Base-by-base conservation (phyloP, 805 yeast species). In the Yamadazyma paraphyllophila region DNA sequence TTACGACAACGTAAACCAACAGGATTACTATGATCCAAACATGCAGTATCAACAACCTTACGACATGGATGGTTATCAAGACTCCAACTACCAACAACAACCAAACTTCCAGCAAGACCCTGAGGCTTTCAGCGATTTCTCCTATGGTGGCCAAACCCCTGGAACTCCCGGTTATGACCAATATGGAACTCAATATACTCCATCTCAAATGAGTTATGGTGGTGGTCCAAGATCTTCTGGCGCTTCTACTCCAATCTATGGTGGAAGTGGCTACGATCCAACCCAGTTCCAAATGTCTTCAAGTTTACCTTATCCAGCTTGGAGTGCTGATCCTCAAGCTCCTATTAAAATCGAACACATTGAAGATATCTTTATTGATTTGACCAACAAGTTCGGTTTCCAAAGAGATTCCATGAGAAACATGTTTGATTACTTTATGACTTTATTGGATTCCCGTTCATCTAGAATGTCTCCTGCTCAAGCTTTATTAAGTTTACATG, bases 241-340 rank as follows among this genome's bases (percentile, higher is more conserved):
- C 50, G 88, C 96, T 36, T 88, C 96, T 1, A 94, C 99, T 35
- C 98, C 99, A 15, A 81, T 88, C 55, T 87, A 87, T 62, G 95
- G 94, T 34, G 81, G 82, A 46, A 78, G 76, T 49, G 76, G 73
- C 43, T 76, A 80, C 58, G 85, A 82, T 58, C 85, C 86, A 29
- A 71, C 82, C 7, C 82, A 60, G 65, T 81, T 62, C 70, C 87
- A 60, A 71, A 83, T 76, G 84, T 88, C 64, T 57, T 85, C 70
- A 77, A 96, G 57, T 81, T 90, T 94, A 66, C 99, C 99, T 29
- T 94, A 92, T 66, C 99, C 99, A 36, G 98, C 99, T 42, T 94
- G 99, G 99, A 88, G 97, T 20, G 96, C 96, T 39, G 98, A 94
- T 67, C 91, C 86, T 46, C 92, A 83, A 62, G 87, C 85, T 16